phyloP scores from a whole-genome alignment of 768 basidiomycete genomes.

The Boletellus ananas region DNA sequence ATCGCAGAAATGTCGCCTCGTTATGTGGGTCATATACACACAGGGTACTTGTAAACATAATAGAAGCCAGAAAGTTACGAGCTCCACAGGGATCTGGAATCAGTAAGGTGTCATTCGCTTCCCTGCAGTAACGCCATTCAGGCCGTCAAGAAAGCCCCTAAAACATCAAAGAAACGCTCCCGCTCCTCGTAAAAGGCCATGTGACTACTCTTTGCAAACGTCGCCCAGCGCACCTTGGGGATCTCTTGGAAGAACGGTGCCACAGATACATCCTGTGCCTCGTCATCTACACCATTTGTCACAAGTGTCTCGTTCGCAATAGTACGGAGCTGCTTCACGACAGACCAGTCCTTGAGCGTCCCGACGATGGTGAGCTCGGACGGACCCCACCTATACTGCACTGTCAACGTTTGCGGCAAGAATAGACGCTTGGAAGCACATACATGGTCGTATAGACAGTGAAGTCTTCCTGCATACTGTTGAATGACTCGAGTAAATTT shows the following conservation, averaged over 20 bases:
- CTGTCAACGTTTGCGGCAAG: not conserved
- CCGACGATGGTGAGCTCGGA: constrained; percentile 40
- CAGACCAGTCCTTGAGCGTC: constrained; percentile 44
- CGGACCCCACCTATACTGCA: constrained; percentile 11
- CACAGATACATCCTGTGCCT: constrained; percentile 34
- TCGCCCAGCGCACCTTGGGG: constrained; percentile 34
- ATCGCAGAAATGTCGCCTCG: no score
- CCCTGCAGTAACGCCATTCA: not conserved
- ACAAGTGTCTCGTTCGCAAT: constrained; percentile 39
- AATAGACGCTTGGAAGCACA: constrained; percentile 1
- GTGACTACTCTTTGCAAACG: constrained; percentile 25
- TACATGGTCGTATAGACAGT: constrained; percentile 35
- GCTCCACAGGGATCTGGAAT: no score
- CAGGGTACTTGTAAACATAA: no score
- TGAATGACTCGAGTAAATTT: constrained; percentile 27
- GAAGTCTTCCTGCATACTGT: constrained; percentile 25
- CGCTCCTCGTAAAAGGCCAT: constrained; percentile 15
- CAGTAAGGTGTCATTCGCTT: no score
- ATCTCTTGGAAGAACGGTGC: constrained; percentile 33
- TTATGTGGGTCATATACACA: no score
- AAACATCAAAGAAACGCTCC: constrained; percentile 18
- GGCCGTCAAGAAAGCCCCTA: constrained; percentile 13
- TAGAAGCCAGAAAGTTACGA: no score
- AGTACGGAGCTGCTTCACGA: constrained; percentile 40
- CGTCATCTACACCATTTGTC: constrained; percentile 37